Percentiles rank a stretch among this genome's conserved stretches.
Evolutionary conservation across 352 stramenopile species (phyloP).

Genomic region (Phytopythium sindhum): DNA sequence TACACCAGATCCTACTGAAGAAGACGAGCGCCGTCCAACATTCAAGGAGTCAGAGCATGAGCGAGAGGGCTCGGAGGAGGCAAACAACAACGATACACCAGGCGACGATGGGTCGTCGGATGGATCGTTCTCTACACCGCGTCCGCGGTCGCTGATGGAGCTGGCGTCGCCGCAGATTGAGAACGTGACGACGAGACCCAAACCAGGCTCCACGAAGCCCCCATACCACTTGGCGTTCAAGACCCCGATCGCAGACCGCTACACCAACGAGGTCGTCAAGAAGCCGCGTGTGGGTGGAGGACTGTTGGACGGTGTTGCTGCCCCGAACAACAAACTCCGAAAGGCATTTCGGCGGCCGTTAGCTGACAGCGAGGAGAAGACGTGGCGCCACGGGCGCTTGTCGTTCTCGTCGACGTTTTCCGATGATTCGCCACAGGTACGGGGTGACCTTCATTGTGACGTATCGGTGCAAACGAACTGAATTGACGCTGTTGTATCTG

Average conservation of each 20-base stretch:
- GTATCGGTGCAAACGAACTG: no score
- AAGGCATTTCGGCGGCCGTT: conserved; percentile 52
- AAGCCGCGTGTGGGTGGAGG: conserved; percentile 38
- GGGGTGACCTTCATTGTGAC: not conserved
- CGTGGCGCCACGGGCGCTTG: conserved; percentile 40
- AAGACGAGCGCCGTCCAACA: conserved; percentile 1
- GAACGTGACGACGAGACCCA: conserved; percentile 5
- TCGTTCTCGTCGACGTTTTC: conserved; percentile 56
- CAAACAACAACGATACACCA: conserved; percentile 20
- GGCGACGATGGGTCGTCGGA: conserved; percentile 21
- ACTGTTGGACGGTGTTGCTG: conserved; percentile 13
- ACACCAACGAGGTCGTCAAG: conserved; percentile 41
- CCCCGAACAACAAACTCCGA: conserved; percentile 35
- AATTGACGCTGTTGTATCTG: not conserved
- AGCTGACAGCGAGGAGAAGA: conserved; percentile 53
- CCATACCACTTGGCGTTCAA: conserved; percentile 26
- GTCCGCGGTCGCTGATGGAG: conserved; percentile 19
- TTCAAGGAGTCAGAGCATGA: not conserved
- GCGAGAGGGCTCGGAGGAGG: conserved; percentile 6
- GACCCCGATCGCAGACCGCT: conserved; percentile 23
- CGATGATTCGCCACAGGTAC: conserved; percentile 56
- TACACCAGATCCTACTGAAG: conserved; percentile 10
- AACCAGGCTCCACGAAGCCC: conserved; percentile 7
- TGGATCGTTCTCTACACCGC: conserved; percentile 26
- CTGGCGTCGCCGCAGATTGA: conserved; percentile 21